A percentile compares a stretch with the other conserved stretches of the same genome.
Conservation (phyloP, 1,284 basidiomycete species). For the Ceraceosorus guamensis region DNA sequence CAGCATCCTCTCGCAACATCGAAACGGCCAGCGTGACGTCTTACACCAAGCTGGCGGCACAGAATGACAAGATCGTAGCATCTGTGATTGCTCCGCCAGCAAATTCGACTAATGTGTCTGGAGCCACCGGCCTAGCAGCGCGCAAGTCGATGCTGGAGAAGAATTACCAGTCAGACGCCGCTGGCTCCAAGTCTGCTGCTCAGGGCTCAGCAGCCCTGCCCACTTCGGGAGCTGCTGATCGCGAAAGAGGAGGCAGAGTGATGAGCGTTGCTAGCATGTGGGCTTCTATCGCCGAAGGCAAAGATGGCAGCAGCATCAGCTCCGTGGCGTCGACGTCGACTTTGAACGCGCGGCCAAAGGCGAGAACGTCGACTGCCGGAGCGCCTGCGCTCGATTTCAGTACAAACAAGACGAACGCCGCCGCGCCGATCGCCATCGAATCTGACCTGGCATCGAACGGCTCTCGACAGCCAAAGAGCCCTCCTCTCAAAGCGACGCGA, state of each 20-base stretch:
- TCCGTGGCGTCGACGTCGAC: neutral
- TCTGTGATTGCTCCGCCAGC: too few species aligned
- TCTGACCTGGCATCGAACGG: conserved; percentile 16
- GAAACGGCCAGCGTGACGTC: too few species aligned
- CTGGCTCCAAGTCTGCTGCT: too few species aligned
- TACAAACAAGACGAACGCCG: conserved; percentile 12
- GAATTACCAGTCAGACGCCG: too few species aligned
- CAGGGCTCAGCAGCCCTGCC: conserved; percentile 61
- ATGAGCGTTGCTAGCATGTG: conserved; percentile 66
- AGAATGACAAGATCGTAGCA: too few species aligned
- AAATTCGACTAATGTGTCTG: too few species aligned
- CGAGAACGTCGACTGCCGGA: conserved; percentile 19
- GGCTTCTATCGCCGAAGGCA: conserved; percentile 51
- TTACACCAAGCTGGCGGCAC: too few species aligned
- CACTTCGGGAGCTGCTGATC: conserved; percentile 68
- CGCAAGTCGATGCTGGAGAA: too few species aligned
- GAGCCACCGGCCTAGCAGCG: too few species aligned
- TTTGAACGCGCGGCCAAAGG: conserved; percentile 27
- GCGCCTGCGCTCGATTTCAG: conserved; percentile 37
- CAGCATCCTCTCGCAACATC: too few species aligned
- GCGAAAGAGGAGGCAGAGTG: conserved; percentile 68
- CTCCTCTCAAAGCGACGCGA: conserved; percentile 16
- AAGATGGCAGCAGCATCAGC: conserved; percentile 5
- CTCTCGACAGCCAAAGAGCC: conserved; percentile 9
- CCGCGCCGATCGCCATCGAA: conserved; percentile 10